These are phyloP conservation scores for Candida gigantensis DNA, from an alignment of 1,139 yeast species.

Conservation along the genomic window DNA sequence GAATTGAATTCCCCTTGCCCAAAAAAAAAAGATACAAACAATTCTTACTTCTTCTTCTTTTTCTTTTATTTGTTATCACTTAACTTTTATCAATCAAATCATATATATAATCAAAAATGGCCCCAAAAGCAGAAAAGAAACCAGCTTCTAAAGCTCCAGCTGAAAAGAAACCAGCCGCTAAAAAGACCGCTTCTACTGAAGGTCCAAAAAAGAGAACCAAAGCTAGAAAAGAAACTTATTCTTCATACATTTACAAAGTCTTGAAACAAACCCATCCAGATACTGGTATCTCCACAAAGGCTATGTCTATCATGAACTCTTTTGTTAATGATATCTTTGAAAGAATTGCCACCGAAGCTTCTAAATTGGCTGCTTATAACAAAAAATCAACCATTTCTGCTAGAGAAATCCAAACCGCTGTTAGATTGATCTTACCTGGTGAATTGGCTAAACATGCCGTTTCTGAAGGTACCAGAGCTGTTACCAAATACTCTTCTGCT, in stretches of 20 bases:
- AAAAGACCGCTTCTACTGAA: constrained; percentile 82
- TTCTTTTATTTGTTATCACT: constrained; percentile 5
- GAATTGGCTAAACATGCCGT: constrained; percentile 99
- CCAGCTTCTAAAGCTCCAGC: constrained; percentile 99
- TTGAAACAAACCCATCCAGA: constrained; percentile 99
- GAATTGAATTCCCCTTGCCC: constrained; percentile 5
- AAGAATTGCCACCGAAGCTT: constrained; percentile 97
- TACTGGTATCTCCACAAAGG: constrained; percentile 99
- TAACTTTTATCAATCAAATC: constrained; percentile 13
- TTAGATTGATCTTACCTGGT: constrained; percentile 98
- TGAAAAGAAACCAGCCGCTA: constrained; percentile 94
- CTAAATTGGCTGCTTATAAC: constrained; percentile 99
- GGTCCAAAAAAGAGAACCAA: constrained; percentile 93
- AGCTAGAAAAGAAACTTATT: constrained; percentile 98
- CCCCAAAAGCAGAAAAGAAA: constrained; percentile 97
- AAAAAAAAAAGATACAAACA: constrained; percentile 1
- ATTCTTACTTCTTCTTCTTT: constrained; percentile 6
- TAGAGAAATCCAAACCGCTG: constrained; percentile 99
- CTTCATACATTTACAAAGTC: constrained; percentile 98
- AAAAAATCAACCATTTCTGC: constrained; percentile 98
- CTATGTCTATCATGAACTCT: constrained; percentile 99
- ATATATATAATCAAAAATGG: constrained; percentile 57
- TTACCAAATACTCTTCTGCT: constrained; percentile 96
- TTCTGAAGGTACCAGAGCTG: constrained; percentile 99
- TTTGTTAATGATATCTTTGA: constrained; percentile 95